phyloP scores from a whole-genome alignment of 148 eudicot genomes.

The Polygonum maritimum region DNA sequence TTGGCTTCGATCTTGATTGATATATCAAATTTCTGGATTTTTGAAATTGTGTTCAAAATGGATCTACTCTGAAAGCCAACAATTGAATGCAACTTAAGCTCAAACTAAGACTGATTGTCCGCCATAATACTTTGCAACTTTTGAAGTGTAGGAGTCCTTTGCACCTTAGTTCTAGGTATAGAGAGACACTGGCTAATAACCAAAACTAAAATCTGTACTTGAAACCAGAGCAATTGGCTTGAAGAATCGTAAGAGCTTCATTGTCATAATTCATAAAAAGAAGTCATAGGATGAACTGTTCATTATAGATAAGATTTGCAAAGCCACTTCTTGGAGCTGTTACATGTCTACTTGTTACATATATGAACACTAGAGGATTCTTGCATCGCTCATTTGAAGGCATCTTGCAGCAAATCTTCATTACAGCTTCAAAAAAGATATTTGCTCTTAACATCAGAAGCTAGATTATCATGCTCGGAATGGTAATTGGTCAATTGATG shows the following conservation, averaged over 20 bases:
- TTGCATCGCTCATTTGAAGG: background rate
- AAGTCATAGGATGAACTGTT: background rate
- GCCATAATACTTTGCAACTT: no score
- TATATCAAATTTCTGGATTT: background rate
- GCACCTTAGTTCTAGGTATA: no score
- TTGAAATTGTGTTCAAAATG: background rate
- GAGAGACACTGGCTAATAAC: background rate
- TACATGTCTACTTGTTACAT: background rate
- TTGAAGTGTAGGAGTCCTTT: no score
- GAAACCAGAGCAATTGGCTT: background rate
- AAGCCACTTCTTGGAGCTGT: background rate
- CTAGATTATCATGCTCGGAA: no score
- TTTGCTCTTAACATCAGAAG: background rate
- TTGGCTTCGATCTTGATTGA: slow-evolving; percentile 1
- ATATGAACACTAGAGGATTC: background rate
- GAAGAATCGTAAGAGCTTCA: background rate
- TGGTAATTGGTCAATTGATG: background rate
- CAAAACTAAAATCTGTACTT: background rate
- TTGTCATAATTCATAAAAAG: background rate
- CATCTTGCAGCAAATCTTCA: background rate
- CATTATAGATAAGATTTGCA: background rate
- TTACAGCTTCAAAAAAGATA: background rate
- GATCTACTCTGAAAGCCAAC: no score
- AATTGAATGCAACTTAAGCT: no score
- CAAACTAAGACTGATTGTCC: no score